Percentiles rank a stretch among this genome's conserved stretches.
These are phyloP conservation scores for Rachicladosporium sp. DNA, from an alignment of 2,329 filamentous ascomycete genomes.

Conservation along the genomic window DNA sequence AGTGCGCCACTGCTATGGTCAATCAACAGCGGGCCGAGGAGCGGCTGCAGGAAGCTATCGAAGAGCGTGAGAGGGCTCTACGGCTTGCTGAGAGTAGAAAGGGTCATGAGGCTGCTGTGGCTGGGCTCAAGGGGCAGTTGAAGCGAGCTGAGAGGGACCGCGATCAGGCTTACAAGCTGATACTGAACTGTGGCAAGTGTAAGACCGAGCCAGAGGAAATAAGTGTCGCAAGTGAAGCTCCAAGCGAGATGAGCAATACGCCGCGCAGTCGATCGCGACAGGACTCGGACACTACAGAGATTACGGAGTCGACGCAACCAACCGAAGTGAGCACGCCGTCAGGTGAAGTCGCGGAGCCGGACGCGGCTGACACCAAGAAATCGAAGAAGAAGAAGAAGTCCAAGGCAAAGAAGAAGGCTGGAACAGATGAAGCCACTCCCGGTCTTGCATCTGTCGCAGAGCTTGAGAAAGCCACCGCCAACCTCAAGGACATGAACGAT, in stretches of 20 bases:
- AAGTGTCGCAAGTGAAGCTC: constrained; percentile 20
- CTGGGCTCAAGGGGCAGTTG: constrained; percentile 18
- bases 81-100: constrained; percentile 14
- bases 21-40: constrained; percentile 11
- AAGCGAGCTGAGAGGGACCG: constrained; percentile 20
- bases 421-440: constrained; percentile 27
- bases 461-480: constrained; percentile 10
- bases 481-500: constrained; percentile 5
- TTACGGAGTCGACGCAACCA: constrained; percentile 13
- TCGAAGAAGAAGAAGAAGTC: constrained; percentile 64
- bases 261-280: constrained; percentile 10
- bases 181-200: constrained; percentile 23
- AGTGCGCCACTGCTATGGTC: constrained; percentile 6
- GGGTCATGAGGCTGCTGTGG: constrained; percentile 17
- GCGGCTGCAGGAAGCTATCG: constrained; percentile 17
- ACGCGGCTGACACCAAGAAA: constrained; percentile 48
- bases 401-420: constrained; percentile 64
- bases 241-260: constrained; percentile 9
- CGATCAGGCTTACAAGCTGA: constrained; percentile 23
- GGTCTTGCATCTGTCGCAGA: constrained; percentile 10
- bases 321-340: constrained; percentile 15
- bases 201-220: constrained; percentile 10
- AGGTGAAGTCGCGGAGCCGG: constrained; percentile 12
- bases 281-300: constrained; percentile 15
- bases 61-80: constrained; percentile 18